These are phyloP conservation scores for Phialophora expanda DNA, from an alignment of 2,329 filamentous ascomycete genomes.

Conservation along the genomic window DNA sequence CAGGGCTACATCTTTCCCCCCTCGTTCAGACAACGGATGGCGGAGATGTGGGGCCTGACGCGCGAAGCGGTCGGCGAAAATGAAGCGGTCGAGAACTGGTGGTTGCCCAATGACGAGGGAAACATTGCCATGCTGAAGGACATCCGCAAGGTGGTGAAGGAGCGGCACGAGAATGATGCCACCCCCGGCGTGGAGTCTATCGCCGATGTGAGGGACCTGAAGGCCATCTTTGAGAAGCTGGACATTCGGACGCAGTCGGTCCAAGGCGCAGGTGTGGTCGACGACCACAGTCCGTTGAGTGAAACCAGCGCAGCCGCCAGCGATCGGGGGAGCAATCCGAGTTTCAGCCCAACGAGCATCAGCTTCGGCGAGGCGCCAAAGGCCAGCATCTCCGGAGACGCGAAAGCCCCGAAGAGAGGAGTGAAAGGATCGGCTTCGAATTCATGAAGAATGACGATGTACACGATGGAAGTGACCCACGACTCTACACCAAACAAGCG, in stretches of 20 bases:
- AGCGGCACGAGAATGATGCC: constrained; percentile 61
- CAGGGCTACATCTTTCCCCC: constrained; percentile 81
- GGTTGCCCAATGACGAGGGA: constrained; percentile 82
- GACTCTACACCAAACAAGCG: not conserved
- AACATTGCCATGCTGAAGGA: constrained; percentile 75
- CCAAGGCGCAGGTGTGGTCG: constrained; percentile 1
- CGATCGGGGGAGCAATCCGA: constrained; percentile 30
- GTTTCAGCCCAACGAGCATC: constrained; percentile 31
- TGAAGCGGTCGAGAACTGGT: constrained; percentile 77
- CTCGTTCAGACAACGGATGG: constrained; percentile 74
- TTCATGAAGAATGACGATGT: not conserved
- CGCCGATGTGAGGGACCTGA: constrained; percentile 71
- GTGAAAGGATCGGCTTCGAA: constrained; percentile 1
- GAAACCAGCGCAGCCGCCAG: constrained; percentile 24
- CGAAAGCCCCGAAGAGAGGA: not conserved
- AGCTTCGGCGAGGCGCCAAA: constrained; percentile 15
- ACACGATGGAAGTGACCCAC: not conserved
- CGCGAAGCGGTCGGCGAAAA: constrained; percentile 51
- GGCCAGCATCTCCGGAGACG: not conserved
- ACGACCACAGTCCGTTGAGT: constrained; percentile 26
- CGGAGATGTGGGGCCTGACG: constrained; percentile 65
- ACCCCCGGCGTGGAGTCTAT: constrained; percentile 35
- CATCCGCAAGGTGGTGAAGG: constrained; percentile 80
- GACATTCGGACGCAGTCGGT: constrained; percentile 55
- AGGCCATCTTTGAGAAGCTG: constrained; percentile 71